Percentiles rank a stretch among this genome's conserved stretches.
These are phyloP conservation scores for Claviceps cyperi DNA, from an alignment of 2,329 filamentous ascomycete species.

Conservation along the genomic window DNA sequence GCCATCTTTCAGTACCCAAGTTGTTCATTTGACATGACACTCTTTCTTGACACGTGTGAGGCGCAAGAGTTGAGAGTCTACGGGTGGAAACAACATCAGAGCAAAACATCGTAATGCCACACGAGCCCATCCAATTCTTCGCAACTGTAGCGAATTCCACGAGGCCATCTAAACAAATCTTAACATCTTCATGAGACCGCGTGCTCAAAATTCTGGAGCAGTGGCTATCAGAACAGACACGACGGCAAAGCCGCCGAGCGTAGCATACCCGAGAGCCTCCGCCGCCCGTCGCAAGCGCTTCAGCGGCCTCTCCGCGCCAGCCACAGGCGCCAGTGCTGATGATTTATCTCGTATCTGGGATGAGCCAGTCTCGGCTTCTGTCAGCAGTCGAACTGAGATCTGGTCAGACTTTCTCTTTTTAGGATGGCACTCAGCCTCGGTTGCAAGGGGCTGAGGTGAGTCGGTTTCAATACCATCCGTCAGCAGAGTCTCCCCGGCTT, in stretches of 20 bases:
- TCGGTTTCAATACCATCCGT: neutral
- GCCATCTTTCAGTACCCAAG: neutral
- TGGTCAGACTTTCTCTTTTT: conserved; percentile 5
- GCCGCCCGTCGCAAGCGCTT: conserved; percentile 22
- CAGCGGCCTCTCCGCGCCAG: conserved; percentile 6
- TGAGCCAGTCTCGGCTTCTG: conserved; percentile 2
- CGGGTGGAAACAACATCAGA: neutral
- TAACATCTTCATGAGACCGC: neutral
- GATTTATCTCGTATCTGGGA: conserved; percentile 1
- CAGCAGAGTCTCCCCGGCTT: neutral
- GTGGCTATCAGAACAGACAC: conserved; percentile 26
- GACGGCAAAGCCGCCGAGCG: conserved; percentile 24
- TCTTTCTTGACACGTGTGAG: neutral
- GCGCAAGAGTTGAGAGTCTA: neutral
- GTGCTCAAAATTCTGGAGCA: conserved; percentile 15
- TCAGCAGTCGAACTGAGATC: neutral
- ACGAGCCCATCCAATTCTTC: neutral
- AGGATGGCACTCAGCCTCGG: neutral
- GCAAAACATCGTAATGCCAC: neutral
- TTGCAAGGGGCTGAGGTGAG: neutral
- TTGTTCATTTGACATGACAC: neutral
- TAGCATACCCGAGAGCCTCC: conserved; percentile 21
- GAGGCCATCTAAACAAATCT: neutral
- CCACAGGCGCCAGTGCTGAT: neutral
- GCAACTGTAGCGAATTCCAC: neutral